Conservation (phyloP, 2,329 filamentous ascomycete species). For the Colletotrichum viniferum region DNA sequence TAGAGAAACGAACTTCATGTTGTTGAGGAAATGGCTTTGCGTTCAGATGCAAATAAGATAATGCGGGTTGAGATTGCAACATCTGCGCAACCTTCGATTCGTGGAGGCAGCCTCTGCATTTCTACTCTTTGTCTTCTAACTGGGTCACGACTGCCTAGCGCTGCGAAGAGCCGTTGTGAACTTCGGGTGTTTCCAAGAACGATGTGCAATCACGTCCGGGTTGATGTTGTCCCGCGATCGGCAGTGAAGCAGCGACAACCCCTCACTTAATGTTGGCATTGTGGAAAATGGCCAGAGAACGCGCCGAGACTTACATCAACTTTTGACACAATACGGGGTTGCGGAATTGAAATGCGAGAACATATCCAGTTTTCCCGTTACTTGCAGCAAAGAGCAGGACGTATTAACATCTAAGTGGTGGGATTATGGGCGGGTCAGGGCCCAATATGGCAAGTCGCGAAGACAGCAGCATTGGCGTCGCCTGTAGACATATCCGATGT, state of each 20-base stretch:
- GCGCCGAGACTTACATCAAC: neutral
- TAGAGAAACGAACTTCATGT: neutral
- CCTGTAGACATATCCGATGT: neutral
- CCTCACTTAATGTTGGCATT: neutral
- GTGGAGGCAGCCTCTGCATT: neutral
- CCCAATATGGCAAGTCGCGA: neutral
- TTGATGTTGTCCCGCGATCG: neutral
- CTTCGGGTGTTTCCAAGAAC: neutral
- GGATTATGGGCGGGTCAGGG: neutral
- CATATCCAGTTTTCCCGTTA: fast-evolving
- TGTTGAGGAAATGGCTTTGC: neutral
- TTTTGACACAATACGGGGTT: neutral
- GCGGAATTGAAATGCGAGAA: neutral
- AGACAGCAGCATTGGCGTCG: neutral
- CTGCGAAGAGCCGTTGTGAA: neutral
- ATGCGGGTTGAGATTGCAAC: neutral
- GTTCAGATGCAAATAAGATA: neutral
- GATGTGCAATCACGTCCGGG: neutral
- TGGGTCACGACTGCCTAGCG: neutral
- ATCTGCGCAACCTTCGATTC: neutral
- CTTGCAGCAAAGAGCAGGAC: neutral
- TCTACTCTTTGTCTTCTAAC: neutral
- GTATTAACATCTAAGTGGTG: neutral
- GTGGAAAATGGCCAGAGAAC: neutral
- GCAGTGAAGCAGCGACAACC: neutral